A percentile compares a stretch with the other conserved stretches of the same genome.
Conservation (phyloP, 2,329 filamentous ascomycete species). For the Colletotrichum musicola region DNA sequence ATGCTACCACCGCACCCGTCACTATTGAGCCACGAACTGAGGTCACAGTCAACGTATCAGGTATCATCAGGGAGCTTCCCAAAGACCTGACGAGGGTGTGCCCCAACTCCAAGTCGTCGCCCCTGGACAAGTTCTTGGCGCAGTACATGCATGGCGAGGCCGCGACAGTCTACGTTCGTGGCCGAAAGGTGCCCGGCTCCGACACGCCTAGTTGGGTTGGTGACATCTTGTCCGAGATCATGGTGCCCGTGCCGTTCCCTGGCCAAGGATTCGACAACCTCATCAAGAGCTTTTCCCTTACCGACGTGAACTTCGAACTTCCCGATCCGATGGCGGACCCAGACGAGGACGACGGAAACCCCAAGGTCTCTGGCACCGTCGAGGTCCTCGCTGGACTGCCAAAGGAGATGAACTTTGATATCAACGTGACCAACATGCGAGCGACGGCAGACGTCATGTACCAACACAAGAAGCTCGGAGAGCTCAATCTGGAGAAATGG, state of each 20-base stretch:
- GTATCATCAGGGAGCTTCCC: conserved; percentile 79
- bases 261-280: conserved; percentile 84
- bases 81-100: conserved; percentile 79
- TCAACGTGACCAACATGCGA: conserved; percentile 82
- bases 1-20: conserved; percentile 77
- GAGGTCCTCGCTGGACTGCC: conserved; percentile 84
- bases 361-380: conserved; percentile 86
- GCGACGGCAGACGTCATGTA: conserved; percentile 87
- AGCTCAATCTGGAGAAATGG: conserved; percentile 84
- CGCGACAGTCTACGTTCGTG: conserved; percentile 85
- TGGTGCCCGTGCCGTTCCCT: conserved; percentile 86
- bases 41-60: conserved; percentile 77
- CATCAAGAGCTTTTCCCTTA: conserved; percentile 88
- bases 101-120: conserved; percentile 82
- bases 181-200: conserved; percentile 74
- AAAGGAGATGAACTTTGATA: conserved; percentile 85
- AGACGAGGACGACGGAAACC: conserved; percentile 76
- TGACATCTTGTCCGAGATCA: conserved; percentile 83
- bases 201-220: conserved; percentile 86
- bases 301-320: conserved; percentile 86
- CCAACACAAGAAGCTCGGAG: conserved; percentile 80
- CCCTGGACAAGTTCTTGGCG: conserved; percentile 84
- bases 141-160: conserved; percentile 85
- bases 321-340: conserved; percentile 85
- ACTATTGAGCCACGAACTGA: conserved; percentile 76